A percentile compares a stretch with the other conserved stretches of the same genome.
These are phyloP conservation scores for Remersonia thermophila DNA, from an alignment of 2,329 filamentous ascomycete species.

Conservation along the genomic window DNA sequence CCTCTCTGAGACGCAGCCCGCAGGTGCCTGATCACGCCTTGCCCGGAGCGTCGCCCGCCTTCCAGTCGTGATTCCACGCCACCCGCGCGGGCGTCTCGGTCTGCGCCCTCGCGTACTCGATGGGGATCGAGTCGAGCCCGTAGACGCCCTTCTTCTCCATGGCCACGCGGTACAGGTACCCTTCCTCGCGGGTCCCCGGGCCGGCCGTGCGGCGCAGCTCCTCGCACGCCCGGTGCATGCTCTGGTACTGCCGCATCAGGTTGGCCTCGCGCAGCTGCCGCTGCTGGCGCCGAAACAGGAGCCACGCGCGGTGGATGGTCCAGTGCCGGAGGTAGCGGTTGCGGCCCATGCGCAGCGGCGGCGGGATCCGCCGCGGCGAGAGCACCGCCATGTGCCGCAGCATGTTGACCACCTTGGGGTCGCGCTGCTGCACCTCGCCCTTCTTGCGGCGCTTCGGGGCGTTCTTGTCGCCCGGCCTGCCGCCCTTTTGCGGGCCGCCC, in stretches of 20 bases:
- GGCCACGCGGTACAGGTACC: slow-evolving; percentile 71
- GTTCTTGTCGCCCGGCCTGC: slow-evolving; percentile 85
- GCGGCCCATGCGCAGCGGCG: slow-evolving; percentile 77
- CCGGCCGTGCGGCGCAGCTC: slow-evolving; percentile 54
- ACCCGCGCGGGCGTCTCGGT: slow-evolving; percentile 67
- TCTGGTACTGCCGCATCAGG: slow-evolving; percentile 66
- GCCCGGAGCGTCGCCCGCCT: slow-evolving; percentile 24
- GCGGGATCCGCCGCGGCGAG: slow-evolving; percentile 26
- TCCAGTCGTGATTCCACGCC: slow-evolving; percentile 94
- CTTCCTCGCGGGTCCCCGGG: slow-evolving; percentile 45
- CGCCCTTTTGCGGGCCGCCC: slow-evolving; percentile 88
- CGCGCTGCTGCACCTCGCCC: slow-evolving; percentile 33
- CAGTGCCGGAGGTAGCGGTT: slow-evolving; percentile 85
- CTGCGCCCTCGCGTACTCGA: slow-evolving; percentile 80
- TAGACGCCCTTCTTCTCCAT: slow-evolving; percentile 87
- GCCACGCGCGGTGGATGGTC: slow-evolving; percentile 97
- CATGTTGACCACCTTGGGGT: slow-evolving; percentile 24
- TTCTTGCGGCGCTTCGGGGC: slow-evolving; percentile 97
- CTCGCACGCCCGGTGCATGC: slow-evolving; percentile 78
- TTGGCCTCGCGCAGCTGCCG: slow-evolving; percentile 53
- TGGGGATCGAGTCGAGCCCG: slow-evolving; percentile 59
- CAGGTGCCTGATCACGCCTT: neutral
- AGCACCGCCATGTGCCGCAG: slow-evolving; percentile 22
- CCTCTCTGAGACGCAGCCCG: no score
- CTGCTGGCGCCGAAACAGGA: slow-evolving; percentile 61